Evolutionary conservation across 768 basidiomycete species (phyloP).

Genomic region (Russula lepida): DNA sequence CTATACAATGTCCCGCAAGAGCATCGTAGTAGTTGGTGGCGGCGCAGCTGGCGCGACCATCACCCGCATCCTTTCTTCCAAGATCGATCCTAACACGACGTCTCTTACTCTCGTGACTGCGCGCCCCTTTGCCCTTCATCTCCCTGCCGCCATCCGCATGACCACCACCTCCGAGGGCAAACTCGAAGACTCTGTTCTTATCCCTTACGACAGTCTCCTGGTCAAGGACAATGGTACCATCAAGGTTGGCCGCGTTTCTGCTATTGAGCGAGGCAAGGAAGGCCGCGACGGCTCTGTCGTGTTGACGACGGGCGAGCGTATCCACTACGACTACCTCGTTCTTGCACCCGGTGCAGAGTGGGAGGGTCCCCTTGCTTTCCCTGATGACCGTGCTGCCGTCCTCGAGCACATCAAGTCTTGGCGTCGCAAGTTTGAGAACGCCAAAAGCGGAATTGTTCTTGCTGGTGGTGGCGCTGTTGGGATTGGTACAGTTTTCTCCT

Average conservation of each 20-base stretch:
- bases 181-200: conserved; percentile 24
- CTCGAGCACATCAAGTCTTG: conserved; percentile 24
- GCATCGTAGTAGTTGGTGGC: conserved; percentile 48
- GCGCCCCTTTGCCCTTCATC: conserved; percentile 41
- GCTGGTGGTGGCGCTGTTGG: conserved; percentile 35
- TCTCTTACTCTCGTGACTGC: conserved; percentile 48
- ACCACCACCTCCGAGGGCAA: conserved; percentile 37
- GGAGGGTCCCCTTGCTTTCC: conserved; percentile 32
- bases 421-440: conserved; percentile 27
- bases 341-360: conserved; percentile 17
- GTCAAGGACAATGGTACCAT: conserved; percentile 13
- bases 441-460: conserved; percentile 27
- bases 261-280: conserved; percentile 9
- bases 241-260: conserved; percentile 14
- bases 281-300: conserved; percentile 5
- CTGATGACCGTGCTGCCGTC: conserved; percentile 26
- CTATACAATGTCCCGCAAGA: conserved; percentile 20
- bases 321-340: conserved; percentile 17
- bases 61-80: conserved; percentile 41
- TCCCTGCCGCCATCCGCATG: conserved; percentile 47
- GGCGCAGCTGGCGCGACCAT: conserved; percentile 43
- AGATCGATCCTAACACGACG: conserved; percentile 40
- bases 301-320: conserved; percentile 9
- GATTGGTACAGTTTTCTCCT: conserved; percentile 30
- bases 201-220: conserved; percentile 17